Percentiles rank a stretch among this genome's conserved stretches.
Conservation (phyloP, 441 rosid genomes). For the Euphorbia celastroides region DNA sequence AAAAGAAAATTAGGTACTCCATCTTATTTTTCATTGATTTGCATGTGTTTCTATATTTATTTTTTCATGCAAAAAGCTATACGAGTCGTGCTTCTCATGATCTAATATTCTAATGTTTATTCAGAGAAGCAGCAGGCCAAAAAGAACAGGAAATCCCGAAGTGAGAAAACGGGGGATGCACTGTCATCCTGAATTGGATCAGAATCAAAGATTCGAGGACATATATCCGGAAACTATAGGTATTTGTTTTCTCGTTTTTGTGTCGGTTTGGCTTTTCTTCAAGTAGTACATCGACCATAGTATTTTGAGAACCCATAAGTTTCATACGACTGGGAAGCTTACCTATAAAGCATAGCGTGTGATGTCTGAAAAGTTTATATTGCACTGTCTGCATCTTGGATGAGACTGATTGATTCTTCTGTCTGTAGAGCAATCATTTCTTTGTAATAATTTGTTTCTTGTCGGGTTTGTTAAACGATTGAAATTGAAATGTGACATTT, state of each 20-base stretch:
- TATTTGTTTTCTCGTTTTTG: neutral
- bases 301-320: too few species aligned
- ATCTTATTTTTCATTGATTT: neutral
- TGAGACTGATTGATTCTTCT: too few species aligned
- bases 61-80: neutral
- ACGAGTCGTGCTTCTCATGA: neutral
- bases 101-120: neutral
- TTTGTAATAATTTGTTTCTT: too few species aligned
- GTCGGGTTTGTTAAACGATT: too few species aligned
- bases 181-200: neutral
- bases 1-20: slow-evolving; percentile 40
- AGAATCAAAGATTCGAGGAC: too few species aligned
- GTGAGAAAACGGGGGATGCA: neutral
- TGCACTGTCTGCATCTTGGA: neutral
- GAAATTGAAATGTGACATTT: too few species aligned
- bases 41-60: neutral
- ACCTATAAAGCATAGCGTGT: neutral
- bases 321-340: too few species aligned
- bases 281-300: too few species aligned
- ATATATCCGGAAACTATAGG: neutral
- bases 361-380: neutral
- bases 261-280: neutral
- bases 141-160: slow-evolving; percentile 20
- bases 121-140: slow-evolving; percentile 43
- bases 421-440: too few species aligned